phyloP scores from a whole-genome alignment of 352 stramenopile species.

The Blastocystis sp. region DNA sequence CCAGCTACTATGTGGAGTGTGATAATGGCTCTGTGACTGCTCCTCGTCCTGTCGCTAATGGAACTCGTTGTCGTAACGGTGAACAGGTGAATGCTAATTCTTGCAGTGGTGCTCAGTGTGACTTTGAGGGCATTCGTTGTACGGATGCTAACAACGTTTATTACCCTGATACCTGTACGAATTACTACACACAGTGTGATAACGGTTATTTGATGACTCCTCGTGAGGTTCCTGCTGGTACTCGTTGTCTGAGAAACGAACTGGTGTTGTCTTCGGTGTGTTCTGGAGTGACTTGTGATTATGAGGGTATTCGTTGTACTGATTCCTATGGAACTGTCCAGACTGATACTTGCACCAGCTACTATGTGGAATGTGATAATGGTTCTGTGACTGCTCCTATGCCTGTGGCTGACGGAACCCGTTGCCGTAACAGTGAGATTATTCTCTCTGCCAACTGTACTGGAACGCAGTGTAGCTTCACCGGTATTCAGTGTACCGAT shows the following conservation, averaged over 20 bases:
- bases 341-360: conserved; percentile 39
- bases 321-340: conserved; percentile 1
- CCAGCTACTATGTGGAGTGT: conserved; percentile 58
- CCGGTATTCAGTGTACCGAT: conserved; percentile 16
- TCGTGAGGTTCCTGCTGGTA: neutral
- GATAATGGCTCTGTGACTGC: neutral
- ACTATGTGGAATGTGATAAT: conserved; percentile 52
- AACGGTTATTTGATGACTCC: neutral
- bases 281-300: conserved; percentile 6
- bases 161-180: conserved; percentile 53
- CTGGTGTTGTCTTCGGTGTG: neutral
- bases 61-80: conserved; percentile 47
- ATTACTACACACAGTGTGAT: conserved; percentile 29
- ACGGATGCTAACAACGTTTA: conserved; percentile 38
- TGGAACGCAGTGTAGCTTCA: neutral
- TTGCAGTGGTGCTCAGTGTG: conserved; percentile 8
- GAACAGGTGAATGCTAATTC: neutral
- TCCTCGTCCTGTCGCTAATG: conserved; percentile 49
- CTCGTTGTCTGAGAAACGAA: neutral
- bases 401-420: conserved; percentile 32
- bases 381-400: neutral
- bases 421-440: conserved; percentile 30
- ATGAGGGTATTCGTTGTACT: conserved; percentile 26
- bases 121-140: conserved; percentile 51
- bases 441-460: neutral